These are phyloP conservation scores for Erysimum cheiranthoides DNA, from an alignment of 345 rosid species.

Conservation along the genomic window DNA sequence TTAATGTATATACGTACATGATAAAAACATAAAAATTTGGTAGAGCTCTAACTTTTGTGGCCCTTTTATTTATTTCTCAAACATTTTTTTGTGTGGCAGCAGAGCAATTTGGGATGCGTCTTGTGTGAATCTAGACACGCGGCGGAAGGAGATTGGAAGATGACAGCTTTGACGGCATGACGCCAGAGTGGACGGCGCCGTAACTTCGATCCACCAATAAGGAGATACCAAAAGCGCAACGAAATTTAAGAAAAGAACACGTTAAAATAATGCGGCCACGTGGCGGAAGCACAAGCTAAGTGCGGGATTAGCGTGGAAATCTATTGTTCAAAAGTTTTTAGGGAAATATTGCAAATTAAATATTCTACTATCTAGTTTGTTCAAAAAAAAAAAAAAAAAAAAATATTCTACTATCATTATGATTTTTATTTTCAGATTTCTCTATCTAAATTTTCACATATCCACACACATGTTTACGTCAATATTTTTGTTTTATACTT, in stretches of 20 bases:
- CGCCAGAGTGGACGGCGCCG: conserved; percentile 42
- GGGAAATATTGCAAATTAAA: neutral
- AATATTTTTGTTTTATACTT: no score
- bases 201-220: conserved; percentile 34
- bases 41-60: conserved; percentile 5
- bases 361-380: neutral
- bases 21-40: conserved; percentile 12
- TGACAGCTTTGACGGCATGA: conserved; percentile 44
- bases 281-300: conserved; percentile 31
- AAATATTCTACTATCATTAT: neutral
- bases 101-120: conserved; percentile 27
- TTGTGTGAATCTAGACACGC: conserved; percentile 27
- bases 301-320: conserved; percentile 38
- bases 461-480: neutral
- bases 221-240: neutral
- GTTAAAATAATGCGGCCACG: conserved; percentile 17
- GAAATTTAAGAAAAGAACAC: neutral
- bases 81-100: conserved; percentile 38
- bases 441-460: neutral
- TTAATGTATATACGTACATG: neutral
- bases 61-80: conserved; percentile 13
- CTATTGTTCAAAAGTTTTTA: neutral
- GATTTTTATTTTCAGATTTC: neutral
- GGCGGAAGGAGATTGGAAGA: conserved; percentile 17
- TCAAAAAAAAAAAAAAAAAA: no score